Evolutionary conservation across 495 filamentous ascomycete genomes (phyloP), one percentile per base, ranked within the genome.

Genomic region (Penicillium silybi): DNA sequence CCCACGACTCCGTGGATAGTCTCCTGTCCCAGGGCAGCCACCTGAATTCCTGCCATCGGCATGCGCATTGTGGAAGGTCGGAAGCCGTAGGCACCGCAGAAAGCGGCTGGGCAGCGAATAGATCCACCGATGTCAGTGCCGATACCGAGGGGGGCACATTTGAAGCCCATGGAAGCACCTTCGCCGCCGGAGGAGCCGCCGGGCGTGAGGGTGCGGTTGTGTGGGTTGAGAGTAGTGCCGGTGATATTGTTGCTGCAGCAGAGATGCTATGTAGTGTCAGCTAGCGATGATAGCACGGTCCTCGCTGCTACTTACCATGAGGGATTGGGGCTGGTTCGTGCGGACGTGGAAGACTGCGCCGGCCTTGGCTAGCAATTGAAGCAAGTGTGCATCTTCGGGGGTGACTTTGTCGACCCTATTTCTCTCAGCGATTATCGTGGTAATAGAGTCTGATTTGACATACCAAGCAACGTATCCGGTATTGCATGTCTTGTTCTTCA

Each of bases 161-260:
- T 70, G 46, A 88, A 74, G 4, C 74, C 83, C 37, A 85, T 66
- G 10, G 88, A 73, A 1, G 82, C 86, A 2, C 78, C 85, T 64
- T 90, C 87, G 20, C 87, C 87, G 8, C 85, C 85, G 0, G 82
- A 82, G 2, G 79, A 84, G 1, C 85, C 85, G 2, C 86, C 86
- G 0, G 78, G 60, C 0, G 78, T 83, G 2, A 78, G 69, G 1
- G 65, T 72, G 3, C 68, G 74, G 59, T 87, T 85, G 47, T 72
- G 57, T 0, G 85, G 86, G 64, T 92, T 89, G 6, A 81, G 50
- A 0, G 81, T 84, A 9, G 77, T 71, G 10, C 85, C 85, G 34
- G 85, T 81, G 25, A 89, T 64, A 57, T 88, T 86, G 63, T 86
- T 88, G 17, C 52, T 67, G 57, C 70, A 75, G 53, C 67, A 70